These are phyloP conservation scores for Talaromyces wortmannii DNA, from an alignment of 495 filamentous ascomycete species.

Conservation along the genomic window DNA sequence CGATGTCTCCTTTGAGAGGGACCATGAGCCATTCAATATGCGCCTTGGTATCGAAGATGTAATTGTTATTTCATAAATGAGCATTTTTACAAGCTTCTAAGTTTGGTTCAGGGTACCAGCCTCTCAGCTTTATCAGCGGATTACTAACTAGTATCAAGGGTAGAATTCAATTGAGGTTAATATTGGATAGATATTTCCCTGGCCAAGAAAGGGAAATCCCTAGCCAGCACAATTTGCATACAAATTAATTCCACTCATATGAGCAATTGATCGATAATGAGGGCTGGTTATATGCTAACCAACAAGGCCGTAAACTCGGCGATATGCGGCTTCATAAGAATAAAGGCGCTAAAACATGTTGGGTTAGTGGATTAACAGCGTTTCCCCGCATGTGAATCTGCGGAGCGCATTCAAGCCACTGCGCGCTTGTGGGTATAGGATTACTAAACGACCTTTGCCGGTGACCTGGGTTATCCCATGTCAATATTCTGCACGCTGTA, in stretches of 20 bases:
- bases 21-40: background rate
- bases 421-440: too few relatives aligned
- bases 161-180: too few relatives aligned
- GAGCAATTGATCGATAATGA: background rate
- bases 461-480: too few relatives aligned
- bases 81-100: too few relatives aligned
- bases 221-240: background rate
- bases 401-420: background rate
- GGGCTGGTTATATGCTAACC: background rate
- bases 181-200: background rate
- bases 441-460: too few relatives aligned
- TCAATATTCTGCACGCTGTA: background rate
- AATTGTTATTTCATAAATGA: too few relatives aligned
- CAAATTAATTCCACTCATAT: background rate
- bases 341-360: too few relatives aligned
- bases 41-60: too few relatives aligned
- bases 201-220: background rate
- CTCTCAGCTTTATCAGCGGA: too few relatives aligned
- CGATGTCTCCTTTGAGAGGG: background rate
- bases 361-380: too few relatives aligned
- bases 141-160: too few relatives aligned
- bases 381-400: background rate
- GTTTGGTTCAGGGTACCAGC: too few relatives aligned
- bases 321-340: background rate
- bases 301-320: background rate